Conservation (phyloP, 1,284 basidiomycete species). For the Apiotrichum porosum region DNA sequence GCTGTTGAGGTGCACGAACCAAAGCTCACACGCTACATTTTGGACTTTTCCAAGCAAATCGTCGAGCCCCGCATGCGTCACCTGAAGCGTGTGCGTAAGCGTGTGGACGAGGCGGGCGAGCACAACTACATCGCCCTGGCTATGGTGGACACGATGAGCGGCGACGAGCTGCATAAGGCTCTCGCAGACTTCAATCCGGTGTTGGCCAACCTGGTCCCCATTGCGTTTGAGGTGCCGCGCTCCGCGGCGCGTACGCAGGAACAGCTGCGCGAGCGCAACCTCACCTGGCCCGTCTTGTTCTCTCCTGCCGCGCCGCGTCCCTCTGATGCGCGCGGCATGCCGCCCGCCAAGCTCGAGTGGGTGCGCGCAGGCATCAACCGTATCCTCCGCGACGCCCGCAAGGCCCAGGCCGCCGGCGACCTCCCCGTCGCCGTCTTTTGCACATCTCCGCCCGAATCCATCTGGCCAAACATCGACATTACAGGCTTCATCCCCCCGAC, state of each 20-base stretch:
- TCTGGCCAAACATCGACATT: constrained; percentile 41
- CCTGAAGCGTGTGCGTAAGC: constrained; percentile 62
- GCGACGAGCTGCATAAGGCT: constrained; percentile 29
- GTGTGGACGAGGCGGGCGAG: constrained; percentile 10
- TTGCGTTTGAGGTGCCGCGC: constrained; percentile 61
- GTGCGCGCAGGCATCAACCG: constrained; percentile 63
- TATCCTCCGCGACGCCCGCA: constrained; percentile 55
- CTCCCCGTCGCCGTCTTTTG: constrained; percentile 72
- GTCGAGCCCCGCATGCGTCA: constrained; percentile 59
- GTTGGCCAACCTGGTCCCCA: constrained; percentile 51
- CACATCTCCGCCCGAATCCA: constrained; percentile 57
- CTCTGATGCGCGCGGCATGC: constrained; percentile 55
- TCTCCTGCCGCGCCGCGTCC: constrained; percentile 65
- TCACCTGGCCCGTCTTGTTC: constrained; percentile 76
- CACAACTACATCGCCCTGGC: constrained; percentile 28
- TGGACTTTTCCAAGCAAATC: constrained; percentile 13
- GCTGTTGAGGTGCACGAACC: constrained; percentile 74
- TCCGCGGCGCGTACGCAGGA: constrained; percentile 64
- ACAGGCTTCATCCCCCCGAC: constrained; percentile 53
- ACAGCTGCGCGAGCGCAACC: constrained; percentile 63
- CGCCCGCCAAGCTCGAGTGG: constrained; percentile 62
- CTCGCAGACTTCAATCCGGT: constrained; percentile 46
- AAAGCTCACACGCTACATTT: constrained; percentile 8
- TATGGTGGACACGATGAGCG: constrained; percentile 21
- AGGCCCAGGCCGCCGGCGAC: constrained; percentile 57